These are phyloP conservation scores for Penicillium dipodomyicola DNA, from an alignment of 495 filamentous ascomycete genomes.

Conservation along the genomic window DNA sequence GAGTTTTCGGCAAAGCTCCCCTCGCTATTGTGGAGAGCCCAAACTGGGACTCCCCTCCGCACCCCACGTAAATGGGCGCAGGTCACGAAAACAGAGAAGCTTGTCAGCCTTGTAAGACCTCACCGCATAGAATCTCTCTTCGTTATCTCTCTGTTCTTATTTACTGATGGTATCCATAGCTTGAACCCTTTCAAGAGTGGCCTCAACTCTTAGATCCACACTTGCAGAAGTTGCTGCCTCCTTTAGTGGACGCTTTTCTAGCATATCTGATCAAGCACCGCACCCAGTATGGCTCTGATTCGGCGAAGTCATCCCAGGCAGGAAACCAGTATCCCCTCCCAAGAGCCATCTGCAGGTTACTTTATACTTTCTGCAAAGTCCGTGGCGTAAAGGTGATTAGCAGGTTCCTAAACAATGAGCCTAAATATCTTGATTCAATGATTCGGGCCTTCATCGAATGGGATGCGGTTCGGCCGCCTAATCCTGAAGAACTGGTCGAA, in stretches of 20 bases:
- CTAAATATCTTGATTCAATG: constrained; percentile 75
- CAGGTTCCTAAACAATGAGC: constrained; percentile 85
- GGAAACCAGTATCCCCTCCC: constrained; percentile 54
- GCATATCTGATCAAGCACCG: constrained; percentile 54
- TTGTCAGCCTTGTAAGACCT: constrained; percentile 42
- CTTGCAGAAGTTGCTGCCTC: constrained; percentile 68
- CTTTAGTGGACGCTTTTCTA: constrained; percentile 71
- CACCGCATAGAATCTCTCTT: not conserved
- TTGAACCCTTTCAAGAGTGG: constrained; percentile 93
- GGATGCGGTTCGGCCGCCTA: constrained; percentile 24
- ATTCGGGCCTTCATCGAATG: constrained; percentile 62
- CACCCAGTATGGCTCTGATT: constrained; percentile 35
- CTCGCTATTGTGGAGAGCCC: constrained; percentile 48
- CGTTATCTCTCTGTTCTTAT: too few relatives aligned
- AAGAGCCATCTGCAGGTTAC: constrained; percentile 68
- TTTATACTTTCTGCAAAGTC: constrained; percentile 94
- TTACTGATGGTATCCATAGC: constrained; percentile 41
- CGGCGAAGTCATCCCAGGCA: constrained; percentile 30
- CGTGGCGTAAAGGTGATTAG: constrained; percentile 89
- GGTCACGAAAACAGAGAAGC: constrained; percentile 40
- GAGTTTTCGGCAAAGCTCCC: constrained; percentile 59
- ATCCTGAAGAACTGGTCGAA: constrained; percentile 15
- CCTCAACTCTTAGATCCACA: constrained; percentile 94
- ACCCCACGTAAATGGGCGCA: constrained; percentile 44
- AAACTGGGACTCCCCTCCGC: constrained; percentile 26